Conservation (phyloP, 2,329 filamentous ascomycete species). For the Sporothrix globosa region DNA sequence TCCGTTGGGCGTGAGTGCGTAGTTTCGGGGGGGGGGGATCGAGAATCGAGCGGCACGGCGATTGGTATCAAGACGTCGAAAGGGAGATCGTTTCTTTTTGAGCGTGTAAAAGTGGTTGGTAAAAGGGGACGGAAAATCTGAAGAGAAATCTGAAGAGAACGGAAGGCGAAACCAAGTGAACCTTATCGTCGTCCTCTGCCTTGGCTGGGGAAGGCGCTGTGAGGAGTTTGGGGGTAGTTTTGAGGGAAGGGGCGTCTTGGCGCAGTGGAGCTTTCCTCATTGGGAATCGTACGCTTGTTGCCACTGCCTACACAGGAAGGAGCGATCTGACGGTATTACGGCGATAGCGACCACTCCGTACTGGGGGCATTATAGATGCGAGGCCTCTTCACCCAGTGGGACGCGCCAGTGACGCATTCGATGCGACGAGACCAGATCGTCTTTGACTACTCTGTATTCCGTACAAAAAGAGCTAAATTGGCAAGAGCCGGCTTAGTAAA, state of each 20-base stretch:
- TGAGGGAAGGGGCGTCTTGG: constrained; percentile 15
- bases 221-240: background rate
- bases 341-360: background rate
- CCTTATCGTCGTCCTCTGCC: constrained; percentile 24
- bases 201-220: constrained; percentile 17
- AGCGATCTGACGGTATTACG: background rate
- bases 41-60: too few relatives aligned
- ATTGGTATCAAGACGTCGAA: background rate
- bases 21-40: too few relatives aligned
- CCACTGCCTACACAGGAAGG: constrained; percentile 12
- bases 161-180: background rate
- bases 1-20: too few relatives aligned
- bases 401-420: constrained; percentile 9
- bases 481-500: background rate
- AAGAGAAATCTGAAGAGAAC: background rate
- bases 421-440: background rate
- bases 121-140: background rate
- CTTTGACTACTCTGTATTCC: background rate
- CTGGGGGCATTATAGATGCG: too few relatives aligned
- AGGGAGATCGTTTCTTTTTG: background rate
- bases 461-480: background rate
- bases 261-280: constrained; percentile 18
- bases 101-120: background rate
- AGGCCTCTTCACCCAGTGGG: background rate
- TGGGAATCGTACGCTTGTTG: constrained; percentile 1